phyloP scores from a whole-genome alignment of 106 monocot species.

The Phalaenopsis equestris region DNA sequence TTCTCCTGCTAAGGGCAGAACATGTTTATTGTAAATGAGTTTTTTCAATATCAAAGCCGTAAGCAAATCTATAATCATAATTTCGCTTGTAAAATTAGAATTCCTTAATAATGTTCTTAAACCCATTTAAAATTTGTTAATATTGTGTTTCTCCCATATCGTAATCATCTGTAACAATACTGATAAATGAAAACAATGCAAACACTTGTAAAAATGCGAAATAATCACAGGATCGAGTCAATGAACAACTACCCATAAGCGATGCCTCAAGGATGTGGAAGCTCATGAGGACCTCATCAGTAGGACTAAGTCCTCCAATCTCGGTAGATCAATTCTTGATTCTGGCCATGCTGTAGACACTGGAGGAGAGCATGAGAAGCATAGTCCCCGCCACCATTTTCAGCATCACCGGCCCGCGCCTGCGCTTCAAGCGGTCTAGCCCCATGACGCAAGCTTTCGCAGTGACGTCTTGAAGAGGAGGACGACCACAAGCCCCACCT shows the following conservation, averaged over 20 bases:
- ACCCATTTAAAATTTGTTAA: not conserved
- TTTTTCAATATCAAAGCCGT: not conserved
- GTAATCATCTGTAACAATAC: not conserved
- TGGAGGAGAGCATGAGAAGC: conserved; percentile 36
- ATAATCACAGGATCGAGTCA: not conserved
- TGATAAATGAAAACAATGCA: not conserved
- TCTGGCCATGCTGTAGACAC: conserved; percentile 56
- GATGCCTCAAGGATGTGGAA: conserved; percentile 74
- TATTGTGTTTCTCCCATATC: not conserved
- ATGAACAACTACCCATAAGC: conserved; percentile 55
- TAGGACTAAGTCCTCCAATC: conserved; percentile 49
- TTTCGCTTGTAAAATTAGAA: not conserved
- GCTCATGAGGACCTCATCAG: conserved; percentile 82
- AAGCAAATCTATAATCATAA: not conserved
- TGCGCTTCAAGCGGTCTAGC: conserved; percentile 61
- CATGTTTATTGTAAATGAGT: not conserved
- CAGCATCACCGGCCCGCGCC: conserved; percentile 48
- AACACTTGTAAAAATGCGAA: not conserved
- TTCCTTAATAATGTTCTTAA: not conserved
- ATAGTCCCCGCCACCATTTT: conserved; percentile 49
- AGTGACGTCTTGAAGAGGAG: conserved; percentile 51
- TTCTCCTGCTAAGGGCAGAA: not conserved
- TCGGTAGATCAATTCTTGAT: conserved; percentile 42
- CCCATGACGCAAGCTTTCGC: conserved; percentile 39
- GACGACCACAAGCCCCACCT: conserved; percentile 38